Conservation (phyloP, 208 protist genomes). For the Acanthamoeba sp. region DNA sequence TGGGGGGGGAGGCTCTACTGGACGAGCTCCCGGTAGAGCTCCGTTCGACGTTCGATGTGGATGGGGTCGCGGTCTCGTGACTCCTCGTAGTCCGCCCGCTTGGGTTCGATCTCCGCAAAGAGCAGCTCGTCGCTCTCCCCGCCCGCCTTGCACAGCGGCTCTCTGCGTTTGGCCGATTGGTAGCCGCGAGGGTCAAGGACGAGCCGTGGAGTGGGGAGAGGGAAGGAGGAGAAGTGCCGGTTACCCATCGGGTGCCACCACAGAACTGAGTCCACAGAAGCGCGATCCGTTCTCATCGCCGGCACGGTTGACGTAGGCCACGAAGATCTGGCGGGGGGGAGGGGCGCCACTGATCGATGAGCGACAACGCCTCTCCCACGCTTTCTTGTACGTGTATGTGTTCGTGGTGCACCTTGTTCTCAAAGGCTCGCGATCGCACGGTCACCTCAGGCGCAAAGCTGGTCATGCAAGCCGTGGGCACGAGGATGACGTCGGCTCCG, state of each 20-base stretch:
- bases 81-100: slow-evolving; percentile 6
- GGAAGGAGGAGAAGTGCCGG: not conserved
- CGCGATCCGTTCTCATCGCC: slow-evolving; percentile 28
- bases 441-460: slow-evolving; percentile 19
- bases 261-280: slow-evolving; percentile 33
- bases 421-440: not conserved
- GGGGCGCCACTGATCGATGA: not conserved
- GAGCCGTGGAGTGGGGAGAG: not conserved
- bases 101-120: not conserved
- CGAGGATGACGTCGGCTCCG: slow-evolving; percentile 9
- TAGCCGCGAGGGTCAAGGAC: not conserved
- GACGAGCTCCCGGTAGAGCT: slow-evolving; percentile 13
- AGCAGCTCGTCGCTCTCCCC: slow-evolving; percentile 7
- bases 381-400: too few species aligned
- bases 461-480: slow-evolving; percentile 24
- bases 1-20: not conserved
- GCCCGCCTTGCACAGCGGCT: not conserved
- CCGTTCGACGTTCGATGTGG: not conserved
- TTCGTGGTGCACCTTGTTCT: slow-evolving; percentile 59
- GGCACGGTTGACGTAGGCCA: slow-evolving; percentile 28
- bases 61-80: not conserved
- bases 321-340: not conserved
- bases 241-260: slow-evolving; percentile 3
- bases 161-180: not conserved
- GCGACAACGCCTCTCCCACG: too few species aligned